Evolutionary conservation across 352 stramenopile species (phyloP), one percentile per base, ranked within the genome.

Genomic region (Phytopythium chamaehyphon): DNA sequence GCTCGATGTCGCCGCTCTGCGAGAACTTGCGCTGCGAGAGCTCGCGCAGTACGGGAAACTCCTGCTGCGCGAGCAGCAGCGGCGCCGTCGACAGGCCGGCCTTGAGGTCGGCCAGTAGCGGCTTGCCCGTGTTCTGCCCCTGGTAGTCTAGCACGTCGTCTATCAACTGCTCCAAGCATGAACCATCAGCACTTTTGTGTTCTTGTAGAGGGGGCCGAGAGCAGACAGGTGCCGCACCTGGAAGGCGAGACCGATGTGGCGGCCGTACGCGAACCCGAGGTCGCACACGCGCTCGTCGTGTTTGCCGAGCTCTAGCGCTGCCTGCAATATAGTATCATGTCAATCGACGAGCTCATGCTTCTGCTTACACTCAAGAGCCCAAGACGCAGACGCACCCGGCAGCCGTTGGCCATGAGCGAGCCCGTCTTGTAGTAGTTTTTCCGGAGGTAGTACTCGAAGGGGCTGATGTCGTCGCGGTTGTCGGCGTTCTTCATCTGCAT

Each of bases 371-470:
- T n/a, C 1, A 0, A 18, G 16, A 6, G 15, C 5, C 11, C 8
- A n/a, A n/a, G n/a, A n/a, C n/a, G 15, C n/a, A 12, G 1, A 21
- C 31, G 31, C 40, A 66, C 61, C 60, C 90, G 87, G 71, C 96
- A 99, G 33, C 88, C 97, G 69, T 99, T 98, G 28, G 96, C 94
- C 95, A 99, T 99, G 66, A 99, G 90, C 64, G 89, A 98, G 28
- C 84, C 96, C 11, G 97, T 99, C 76, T 99, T 99, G 82, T 99
- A 99, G 73, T 98, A 99, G 72, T 98, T 99, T 69, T 99, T 99
- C 37, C 85, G 84, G 31, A 99, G 68, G 65, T 99, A 99, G 54
- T 94, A 96, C 73, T 98, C 91, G 31, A 99, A 95, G 15, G 88
- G 83, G 37, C 76, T 71, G 49, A 94, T 90, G 40, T 78, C 68